These are phyloP conservation scores for Fusarium praegraminearum DNA, from an alignment of 2,329 filamentous ascomycete genomes.

Conservation along the genomic window DNA sequence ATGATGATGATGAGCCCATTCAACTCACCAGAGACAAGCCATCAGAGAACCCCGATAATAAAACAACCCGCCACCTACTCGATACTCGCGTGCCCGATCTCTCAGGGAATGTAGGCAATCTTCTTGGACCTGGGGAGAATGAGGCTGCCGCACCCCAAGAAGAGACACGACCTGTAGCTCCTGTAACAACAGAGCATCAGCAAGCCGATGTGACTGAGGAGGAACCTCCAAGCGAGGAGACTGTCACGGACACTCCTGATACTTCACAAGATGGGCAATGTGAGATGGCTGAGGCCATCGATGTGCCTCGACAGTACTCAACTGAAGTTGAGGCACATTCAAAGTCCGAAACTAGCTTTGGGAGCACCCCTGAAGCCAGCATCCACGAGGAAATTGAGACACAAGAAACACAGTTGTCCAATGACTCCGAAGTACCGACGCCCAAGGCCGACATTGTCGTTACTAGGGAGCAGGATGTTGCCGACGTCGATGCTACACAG, in stretches of 20 bases:
- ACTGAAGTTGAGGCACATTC: constrained; percentile 30
- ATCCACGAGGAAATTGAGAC: constrained; percentile 21
- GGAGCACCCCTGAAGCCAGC: constrained; percentile 26
- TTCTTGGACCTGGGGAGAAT: neutral
- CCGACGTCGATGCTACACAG: constrained; percentile 4
- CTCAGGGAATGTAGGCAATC: constrained; percentile 18
- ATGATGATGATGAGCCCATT: constrained; percentile 42
- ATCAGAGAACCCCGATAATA: constrained; percentile 21
- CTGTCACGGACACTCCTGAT: neutral
- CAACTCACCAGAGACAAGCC: constrained; percentile 40
- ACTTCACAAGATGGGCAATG: constrained; percentile 29
- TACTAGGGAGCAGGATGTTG: constrained; percentile 1
- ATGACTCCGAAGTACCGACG: constrained; percentile 26
- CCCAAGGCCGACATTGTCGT: constrained; percentile 11
- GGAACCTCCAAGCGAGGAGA: constrained; percentile 1
- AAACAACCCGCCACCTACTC: constrained; percentile 21
- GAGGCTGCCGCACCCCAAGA: neutral
- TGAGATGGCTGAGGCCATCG: constrained; percentile 27
- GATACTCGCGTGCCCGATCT: constrained; percentile 42
- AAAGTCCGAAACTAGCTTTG: constrained; percentile 39
- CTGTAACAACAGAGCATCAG: constrained; percentile 4
- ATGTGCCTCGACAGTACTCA: constrained; percentile 13
- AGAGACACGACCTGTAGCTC: constrained; percentile 7
- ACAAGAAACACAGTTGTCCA: constrained; percentile 5
- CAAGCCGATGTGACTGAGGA: constrained; percentile 1